These are phyloP conservation scores for Coniochaeta sp. DNA, from an alignment of 2,329 filamentous ascomycete genomes.

Conservation along the genomic window DNA sequence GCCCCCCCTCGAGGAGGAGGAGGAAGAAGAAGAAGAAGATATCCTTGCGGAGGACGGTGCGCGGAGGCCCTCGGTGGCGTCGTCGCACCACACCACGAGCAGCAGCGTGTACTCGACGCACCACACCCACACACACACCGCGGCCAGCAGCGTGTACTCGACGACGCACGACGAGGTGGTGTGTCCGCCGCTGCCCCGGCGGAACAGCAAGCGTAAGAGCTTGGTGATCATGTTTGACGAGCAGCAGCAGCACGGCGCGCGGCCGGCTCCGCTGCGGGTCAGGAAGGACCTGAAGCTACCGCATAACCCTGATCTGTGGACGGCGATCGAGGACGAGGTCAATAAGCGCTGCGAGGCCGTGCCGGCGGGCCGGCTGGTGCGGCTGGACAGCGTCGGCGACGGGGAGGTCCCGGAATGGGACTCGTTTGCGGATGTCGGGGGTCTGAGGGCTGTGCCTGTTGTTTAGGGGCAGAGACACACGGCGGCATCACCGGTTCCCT, in stretches of 20 bases:
- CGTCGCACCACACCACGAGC: neutral
- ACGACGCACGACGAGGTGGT: constrained; percentile 5
- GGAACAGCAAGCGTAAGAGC: constrained; percentile 11
- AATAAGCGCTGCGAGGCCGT: neutral
- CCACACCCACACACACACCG: too few relatives aligned
- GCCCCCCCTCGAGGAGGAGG: too few relatives aligned
- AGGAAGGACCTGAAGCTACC: neutral
- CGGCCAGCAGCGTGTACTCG: constrained; percentile 5
- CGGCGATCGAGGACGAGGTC: neutral
- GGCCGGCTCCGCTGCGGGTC: constrained; percentile 1
- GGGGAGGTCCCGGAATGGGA: neutral
- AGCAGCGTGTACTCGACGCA: constrained; percentile 6
- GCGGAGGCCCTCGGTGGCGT: neutral
- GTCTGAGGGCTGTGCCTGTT: neutral
- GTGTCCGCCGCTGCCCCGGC: constrained; percentile 11
- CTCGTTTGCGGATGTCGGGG: neutral
- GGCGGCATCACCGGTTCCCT: neutral
- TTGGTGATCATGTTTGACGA: neutral
- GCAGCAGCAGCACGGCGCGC: neutral
- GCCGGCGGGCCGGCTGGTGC: neutral
- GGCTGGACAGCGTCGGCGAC: neutral
- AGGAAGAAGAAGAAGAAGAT: neutral
- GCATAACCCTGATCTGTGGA: neutral
- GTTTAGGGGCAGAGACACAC: neutral
- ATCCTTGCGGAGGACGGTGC: neutral